These are phyloP conservation scores for Bonnemaisonia californica DNA, from an alignment of 31 red algal species.

Conservation along the genomic window DNA sequence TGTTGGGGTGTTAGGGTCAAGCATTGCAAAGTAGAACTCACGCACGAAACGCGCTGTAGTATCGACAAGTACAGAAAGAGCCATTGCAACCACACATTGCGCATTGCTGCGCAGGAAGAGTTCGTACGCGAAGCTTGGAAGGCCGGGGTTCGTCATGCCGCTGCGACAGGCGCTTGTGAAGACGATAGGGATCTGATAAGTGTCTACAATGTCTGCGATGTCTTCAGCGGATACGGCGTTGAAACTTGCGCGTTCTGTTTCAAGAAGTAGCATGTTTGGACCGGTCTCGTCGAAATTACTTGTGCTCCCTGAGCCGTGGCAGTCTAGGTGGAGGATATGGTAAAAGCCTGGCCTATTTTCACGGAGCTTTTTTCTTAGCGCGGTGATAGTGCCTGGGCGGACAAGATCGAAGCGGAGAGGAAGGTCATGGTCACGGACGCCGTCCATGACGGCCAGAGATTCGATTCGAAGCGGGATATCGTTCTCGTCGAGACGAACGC, in stretches of 20 bases:
- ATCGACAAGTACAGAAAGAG: slow-evolving; percentile 32
- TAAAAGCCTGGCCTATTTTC: slow-evolving; percentile 29
- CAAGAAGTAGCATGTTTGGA: neutral
- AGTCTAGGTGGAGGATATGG: slow-evolving; percentile 39
- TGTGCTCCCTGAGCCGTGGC: slow-evolving; percentile 5
- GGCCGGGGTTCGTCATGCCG: slow-evolving; percentile 29
- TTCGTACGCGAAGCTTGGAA: slow-evolving; percentile 30
- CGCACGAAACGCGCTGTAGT: slow-evolving; percentile 30
- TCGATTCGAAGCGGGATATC: slow-evolving; percentile 39
- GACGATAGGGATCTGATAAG: slow-evolving; percentile 23
- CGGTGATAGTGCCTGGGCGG: slow-evolving; percentile 31
- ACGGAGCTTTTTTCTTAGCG: slow-evolving; percentile 16
- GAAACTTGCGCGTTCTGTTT: slow-evolving; percentile 22
- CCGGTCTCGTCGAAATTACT: neutral
- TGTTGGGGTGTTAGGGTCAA: neutral
- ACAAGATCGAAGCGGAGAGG: slow-evolving; percentile 28
- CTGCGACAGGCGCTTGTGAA: slow-evolving; percentile 34
- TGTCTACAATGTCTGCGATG: slow-evolving; percentile 31
- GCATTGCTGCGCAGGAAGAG: slow-evolving; percentile 27
- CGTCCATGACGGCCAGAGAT: slow-evolving; percentile 39
- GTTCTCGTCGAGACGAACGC: slow-evolving; percentile 15
- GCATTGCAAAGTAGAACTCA: slow-evolving; percentile 29
- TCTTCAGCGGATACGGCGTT: slow-evolving; percentile 19
- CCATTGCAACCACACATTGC: slow-evolving; percentile 37
- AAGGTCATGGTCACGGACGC: slow-evolving; percentile 30